Evolutionary conservation across 169 alveolate species (phyloP), one percentile per base, ranked within the genome.

Genomic region (Plasmodium malariae): DNA sequence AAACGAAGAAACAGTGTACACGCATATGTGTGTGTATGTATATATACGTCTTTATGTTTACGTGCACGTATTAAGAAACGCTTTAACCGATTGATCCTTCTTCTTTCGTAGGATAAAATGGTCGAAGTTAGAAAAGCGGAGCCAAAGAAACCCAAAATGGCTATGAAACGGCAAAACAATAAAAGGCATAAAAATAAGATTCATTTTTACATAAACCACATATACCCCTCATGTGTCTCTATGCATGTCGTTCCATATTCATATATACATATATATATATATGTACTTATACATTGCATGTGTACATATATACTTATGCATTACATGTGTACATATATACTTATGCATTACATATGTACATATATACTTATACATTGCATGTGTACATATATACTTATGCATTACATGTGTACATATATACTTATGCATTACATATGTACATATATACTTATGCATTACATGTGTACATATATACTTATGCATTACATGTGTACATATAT

Each of bases 121-220:
- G 87, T 73, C 28, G 87, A 73, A 62, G 87, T 73, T 57, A 73
- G 87, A 73, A 73, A 73, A 73, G 87, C 87, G 11, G 87, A 73
- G 37, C 87, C 87, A 1, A 73, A 73, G 12, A 73, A 73, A 60
- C 87, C 87, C 17, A 73, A 73, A 62, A 73, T 73, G 87, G 70
- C 87, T 17, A 73, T 73, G 72, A 73, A 73, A 73, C 72, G 87
- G 2, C 71, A 73, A 73, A 59, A 73, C 48, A 73, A 28, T 45
- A 73, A 73, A 73, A 73, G 72, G 87, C 28, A 73, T 3, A 60
- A 37, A 24, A 12, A 28, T 40, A 24, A 70, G 24, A 36, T 26
- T 1, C 12, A 70, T 7, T 70, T 70, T 70, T 70, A n/a, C n/a
- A n/a, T n/a, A n/a, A n/a, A n/a, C n/a, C n/a, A n/a, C n/a, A n/a